Evolutionary conservation across 2,329 filamentous ascomycete genomes (phyloP).

Genomic region (Didymella glomerata): DNA sequence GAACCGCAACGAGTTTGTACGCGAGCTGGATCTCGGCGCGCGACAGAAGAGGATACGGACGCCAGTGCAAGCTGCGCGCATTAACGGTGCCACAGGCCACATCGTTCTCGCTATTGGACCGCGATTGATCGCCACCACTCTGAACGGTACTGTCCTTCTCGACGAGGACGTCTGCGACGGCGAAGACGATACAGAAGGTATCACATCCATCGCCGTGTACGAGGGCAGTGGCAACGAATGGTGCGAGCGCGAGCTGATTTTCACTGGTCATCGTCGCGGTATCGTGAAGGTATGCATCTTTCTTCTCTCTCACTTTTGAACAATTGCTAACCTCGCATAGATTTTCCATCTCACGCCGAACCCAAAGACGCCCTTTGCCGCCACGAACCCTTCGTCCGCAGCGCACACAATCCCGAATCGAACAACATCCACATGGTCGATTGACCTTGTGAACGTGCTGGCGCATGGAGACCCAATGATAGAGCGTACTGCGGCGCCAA

Average conservation of each 20-base stretch:
- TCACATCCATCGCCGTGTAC: conserved; percentile 88
- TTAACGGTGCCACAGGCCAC: conserved; percentile 91
- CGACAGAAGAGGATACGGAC: conserved; percentile 35
- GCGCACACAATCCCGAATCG: not conserved
- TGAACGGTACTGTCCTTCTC: conserved; percentile 85
- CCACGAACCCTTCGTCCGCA: conserved; percentile 45
- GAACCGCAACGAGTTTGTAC: conserved; percentile 86
- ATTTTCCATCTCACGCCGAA: conserved; percentile 66
- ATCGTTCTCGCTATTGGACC: conserved; percentile 84
- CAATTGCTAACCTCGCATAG: conserved; percentile 48
- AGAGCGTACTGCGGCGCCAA: conserved; percentile 62
- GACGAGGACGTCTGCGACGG: conserved; percentile 79
- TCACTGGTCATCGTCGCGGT: conserved; percentile 86
- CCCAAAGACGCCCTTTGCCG: conserved; percentile 57
- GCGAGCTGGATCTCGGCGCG: conserved; percentile 66
- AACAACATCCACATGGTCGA: conserved; percentile 62
- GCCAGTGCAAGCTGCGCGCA: conserved; percentile 73
- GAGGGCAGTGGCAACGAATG: conserved; percentile 91
- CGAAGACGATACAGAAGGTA: conserved; percentile 70
- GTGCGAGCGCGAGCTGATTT: conserved; percentile 84
- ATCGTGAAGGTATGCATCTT: conserved; percentile 75
- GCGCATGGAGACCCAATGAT: conserved; percentile 76
- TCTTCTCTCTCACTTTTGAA: not conserved
- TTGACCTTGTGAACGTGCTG: conserved; percentile 81
- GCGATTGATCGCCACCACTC: conserved; percentile 78